A percentile compares a stretch with the other conserved stretches of the same genome.
Conservation (phyloP, 2,329 filamentous ascomycete species). For the Xylaria sp. region DNA sequence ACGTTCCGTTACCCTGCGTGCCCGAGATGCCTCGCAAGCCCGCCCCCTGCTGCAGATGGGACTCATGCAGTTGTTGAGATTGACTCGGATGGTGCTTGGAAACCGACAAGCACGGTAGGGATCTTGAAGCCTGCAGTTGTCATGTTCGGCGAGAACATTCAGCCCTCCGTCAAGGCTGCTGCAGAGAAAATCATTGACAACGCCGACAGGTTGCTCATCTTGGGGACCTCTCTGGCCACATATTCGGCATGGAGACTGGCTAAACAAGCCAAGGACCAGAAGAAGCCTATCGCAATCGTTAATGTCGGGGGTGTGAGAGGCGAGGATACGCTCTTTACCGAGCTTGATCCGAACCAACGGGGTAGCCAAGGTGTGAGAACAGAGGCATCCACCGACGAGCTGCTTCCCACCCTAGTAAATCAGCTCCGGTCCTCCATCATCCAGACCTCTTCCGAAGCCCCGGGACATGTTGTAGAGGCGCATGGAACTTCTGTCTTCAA, state of each 20-base stretch:
- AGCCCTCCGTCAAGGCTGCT: conserved; percentile 68
- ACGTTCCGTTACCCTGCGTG: conserved; percentile 93
- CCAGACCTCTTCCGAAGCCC: conserved; percentile 20
- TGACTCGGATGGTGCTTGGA: conserved; percentile 83
- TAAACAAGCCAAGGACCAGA: conserved; percentile 79
- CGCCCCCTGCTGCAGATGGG: conserved; percentile 62
- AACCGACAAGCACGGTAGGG: conserved; percentile 68
- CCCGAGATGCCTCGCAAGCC: conserved; percentile 73
- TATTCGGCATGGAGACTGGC: conserved; percentile 94
- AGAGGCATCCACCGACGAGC: conserved; percentile 61
- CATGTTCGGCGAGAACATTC: conserved; percentile 95
- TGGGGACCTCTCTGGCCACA: conserved; percentile 91
- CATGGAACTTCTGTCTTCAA: conserved; percentile 54
- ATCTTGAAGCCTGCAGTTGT: conserved; percentile 91
- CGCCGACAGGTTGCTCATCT: conserved; percentile 74
- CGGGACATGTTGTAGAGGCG: conserved; percentile 34
- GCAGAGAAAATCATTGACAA: conserved; percentile 82
- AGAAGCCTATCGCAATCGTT: conserved; percentile 84
- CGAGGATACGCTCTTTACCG: conserved; percentile 73
- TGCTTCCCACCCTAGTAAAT: conserved; percentile 63
- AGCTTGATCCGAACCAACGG: conserved; percentile 56
- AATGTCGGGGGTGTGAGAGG: conserved; percentile 86
- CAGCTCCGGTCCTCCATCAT: conserved; percentile 47
- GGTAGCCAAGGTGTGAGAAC: conserved; percentile 61
- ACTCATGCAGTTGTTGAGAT: conserved; percentile 65